A percentile compares a stretch with the other conserved stretches of the same genome.
Conservation (phyloP, 768 basidiomycete species). For the Mrakia gelida region DNA sequence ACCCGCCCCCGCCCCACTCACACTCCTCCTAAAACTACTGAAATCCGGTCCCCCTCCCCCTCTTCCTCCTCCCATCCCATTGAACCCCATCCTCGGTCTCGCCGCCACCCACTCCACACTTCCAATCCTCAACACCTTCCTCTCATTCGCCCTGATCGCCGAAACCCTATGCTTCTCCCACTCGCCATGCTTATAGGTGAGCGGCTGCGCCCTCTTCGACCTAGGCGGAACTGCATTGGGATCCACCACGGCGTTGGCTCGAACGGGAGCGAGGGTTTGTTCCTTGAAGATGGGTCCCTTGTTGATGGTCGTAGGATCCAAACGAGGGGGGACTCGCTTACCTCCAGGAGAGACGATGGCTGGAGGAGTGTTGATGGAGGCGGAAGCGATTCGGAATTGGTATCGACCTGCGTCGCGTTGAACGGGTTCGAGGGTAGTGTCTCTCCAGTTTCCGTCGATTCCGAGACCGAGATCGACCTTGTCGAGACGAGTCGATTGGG, state of each 20-base stretch:
- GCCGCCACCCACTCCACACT: neutral
- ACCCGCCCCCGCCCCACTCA: neutral
- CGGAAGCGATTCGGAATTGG: neutral
- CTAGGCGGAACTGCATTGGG: neutral
- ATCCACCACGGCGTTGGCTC: neutral
- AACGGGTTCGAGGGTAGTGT: neutral
- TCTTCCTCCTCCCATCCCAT: neutral
- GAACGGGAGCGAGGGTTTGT: neutral
- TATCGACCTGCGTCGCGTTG: neutral
- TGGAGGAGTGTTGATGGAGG: slow-evolving; percentile 11
- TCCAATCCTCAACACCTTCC: neutral
- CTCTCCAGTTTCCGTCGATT: neutral
- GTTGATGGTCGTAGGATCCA: neutral
- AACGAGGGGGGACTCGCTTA: neutral
- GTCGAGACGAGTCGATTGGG: neutral
- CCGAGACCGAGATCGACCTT: neutral
- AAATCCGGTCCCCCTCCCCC: neutral
- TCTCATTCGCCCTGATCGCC: slow-evolving; percentile 2
- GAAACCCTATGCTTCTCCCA: neutral
- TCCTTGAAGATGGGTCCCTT: slow-evolving; percentile 4
- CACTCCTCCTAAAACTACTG: neutral
- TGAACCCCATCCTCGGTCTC: neutral
- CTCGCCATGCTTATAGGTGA: no score
- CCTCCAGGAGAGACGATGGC: neutral
- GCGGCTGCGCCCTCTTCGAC: no score